Conservation (phyloP, 441 rosid genomes). For the Cnidoscolus chayamansa region DNA sequence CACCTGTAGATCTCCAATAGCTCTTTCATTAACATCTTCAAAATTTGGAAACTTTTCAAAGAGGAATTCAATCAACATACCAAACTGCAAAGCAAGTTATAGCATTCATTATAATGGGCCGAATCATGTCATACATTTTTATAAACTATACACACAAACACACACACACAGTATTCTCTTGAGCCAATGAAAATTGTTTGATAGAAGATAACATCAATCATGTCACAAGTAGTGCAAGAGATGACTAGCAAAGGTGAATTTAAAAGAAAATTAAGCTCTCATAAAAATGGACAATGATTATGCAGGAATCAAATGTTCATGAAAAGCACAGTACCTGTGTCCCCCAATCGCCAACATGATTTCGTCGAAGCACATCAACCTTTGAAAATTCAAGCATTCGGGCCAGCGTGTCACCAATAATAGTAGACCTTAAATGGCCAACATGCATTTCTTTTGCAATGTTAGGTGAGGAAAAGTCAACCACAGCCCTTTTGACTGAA, state of each 20-base stretch:
- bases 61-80: constrained; percentile 89
- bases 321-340: constrained; percentile 62
- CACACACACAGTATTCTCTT: not conserved
- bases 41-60: constrained; percentile 71
- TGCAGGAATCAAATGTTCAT: not conserved
- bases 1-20: constrained; percentile 93
- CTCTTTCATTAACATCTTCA: constrained; percentile 62
- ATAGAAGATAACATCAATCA: not conserved
- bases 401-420: constrained; percentile 89
- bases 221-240: not conserved
- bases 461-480: constrained; percentile 96
- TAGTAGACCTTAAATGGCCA: constrained; percentile 91
- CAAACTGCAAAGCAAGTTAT: constrained; percentile 57
- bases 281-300: not conserved
- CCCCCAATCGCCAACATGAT: constrained; percentile 99
- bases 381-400: constrained; percentile 91
- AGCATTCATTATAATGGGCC: not conserved
- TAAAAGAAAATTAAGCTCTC: not conserved
- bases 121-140: too few relatives aligned
- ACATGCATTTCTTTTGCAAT: constrained; percentile 98
- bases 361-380: constrained; percentile 86
- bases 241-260: not conserved
- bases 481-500: constrained; percentile 58
- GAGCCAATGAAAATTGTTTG: not conserved
- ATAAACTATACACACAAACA: not conserved